Conservation (phyloP, 1,284 basidiomycete genomes). For the Ustanciosporium gigantosporum region DNA sequence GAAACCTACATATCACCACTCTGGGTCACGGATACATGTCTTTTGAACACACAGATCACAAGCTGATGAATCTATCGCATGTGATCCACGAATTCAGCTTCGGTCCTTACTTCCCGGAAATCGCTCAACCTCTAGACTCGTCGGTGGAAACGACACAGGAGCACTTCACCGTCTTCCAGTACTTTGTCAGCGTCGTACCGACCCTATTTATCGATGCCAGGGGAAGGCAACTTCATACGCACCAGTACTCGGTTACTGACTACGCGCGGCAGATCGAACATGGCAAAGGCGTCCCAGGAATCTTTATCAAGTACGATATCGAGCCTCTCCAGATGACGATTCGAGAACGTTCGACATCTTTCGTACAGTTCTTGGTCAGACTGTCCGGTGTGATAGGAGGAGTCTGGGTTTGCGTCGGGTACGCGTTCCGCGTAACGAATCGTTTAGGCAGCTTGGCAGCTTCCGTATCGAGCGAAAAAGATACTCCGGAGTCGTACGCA, state of each 20-base stretch:
- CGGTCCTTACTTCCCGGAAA: constrained; percentile 92
- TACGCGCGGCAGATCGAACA: constrained; percentile 79
- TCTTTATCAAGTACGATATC: constrained; percentile 73
- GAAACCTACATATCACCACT: constrained; percentile 70
- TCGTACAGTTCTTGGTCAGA: constrained; percentile 81
- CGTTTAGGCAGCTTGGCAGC: constrained; percentile 27
- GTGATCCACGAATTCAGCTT: constrained; percentile 96
- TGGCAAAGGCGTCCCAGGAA: constrained; percentile 73
- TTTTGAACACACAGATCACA: constrained; percentile 81
- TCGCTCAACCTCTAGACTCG: constrained; percentile 84
- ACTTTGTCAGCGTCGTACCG: constrained; percentile 91
- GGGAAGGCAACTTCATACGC: constrained; percentile 70
- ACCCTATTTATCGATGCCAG: constrained; percentile 82
- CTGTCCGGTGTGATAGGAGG: constrained; percentile 65
- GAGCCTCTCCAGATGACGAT: constrained; percentile 86
- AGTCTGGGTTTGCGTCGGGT: constrained; percentile 58
- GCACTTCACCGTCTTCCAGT: constrained; percentile 72
- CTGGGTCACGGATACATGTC: constrained; percentile 91
- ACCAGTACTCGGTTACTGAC: constrained; percentile 94
- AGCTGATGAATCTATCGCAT: constrained; percentile 87
- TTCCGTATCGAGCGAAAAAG: constrained; percentile 9
- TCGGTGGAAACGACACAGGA: constrained; percentile 76
- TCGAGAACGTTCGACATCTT: constrained; percentile 79
- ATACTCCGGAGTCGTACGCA: constrained; percentile 22
- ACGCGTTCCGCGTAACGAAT: constrained; percentile 45